Evolutionary conservation across 2,329 filamentous ascomycete species (phyloP), one percentile per base, ranked within the genome.

Genomic region (Cladosporium colombiae): DNA sequence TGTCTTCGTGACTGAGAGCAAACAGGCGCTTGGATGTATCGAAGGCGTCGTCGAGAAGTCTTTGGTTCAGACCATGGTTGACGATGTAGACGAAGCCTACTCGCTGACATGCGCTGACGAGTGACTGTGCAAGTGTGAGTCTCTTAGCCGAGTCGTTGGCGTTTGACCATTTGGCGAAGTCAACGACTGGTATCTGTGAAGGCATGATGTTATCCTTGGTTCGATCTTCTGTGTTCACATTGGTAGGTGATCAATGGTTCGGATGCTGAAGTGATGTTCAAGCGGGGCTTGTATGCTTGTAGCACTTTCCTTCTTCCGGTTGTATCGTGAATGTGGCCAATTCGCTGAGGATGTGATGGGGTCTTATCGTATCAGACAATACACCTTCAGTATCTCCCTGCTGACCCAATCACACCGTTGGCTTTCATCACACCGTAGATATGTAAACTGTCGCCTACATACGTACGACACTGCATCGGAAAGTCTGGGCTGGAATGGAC

Each of bases 51-150:
- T 74, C 70, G 1, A 80, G 70, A 35, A 69, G 66, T 31, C 75
- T 70, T 40, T 71, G 70, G 3, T 69, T 63, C 0, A 82, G 68
- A 1, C 77, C 78, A 64, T 81, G 78, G 53, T 79, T 78, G 61
- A 70, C 74, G 31, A 82, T 70, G 65, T 80, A 80, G 44, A 80
- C 79, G 66, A 81, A 81, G 2, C 80, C 79, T 10, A 77, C 73
- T 6, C 69, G 70, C 21, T 72, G 73, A 33, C 80, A 79, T 0
- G 78, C 79, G 6, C 72, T 63, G 64, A 80, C 78, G 23, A 81
- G 76, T n/a, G 77, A 64, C 25, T 68, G 59, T 1, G 78, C 77
- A 2, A 76, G 56, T 52, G 63, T 27, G 10, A 56, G 57, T 33
- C 63, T 65, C 5, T 35, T n/a, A 14, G 63, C 16, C 59, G 46